These are phyloP conservation scores for Suhomyces prunicola DNA, from an alignment of 805 yeast species.

Conservation along the genomic window DNA sequence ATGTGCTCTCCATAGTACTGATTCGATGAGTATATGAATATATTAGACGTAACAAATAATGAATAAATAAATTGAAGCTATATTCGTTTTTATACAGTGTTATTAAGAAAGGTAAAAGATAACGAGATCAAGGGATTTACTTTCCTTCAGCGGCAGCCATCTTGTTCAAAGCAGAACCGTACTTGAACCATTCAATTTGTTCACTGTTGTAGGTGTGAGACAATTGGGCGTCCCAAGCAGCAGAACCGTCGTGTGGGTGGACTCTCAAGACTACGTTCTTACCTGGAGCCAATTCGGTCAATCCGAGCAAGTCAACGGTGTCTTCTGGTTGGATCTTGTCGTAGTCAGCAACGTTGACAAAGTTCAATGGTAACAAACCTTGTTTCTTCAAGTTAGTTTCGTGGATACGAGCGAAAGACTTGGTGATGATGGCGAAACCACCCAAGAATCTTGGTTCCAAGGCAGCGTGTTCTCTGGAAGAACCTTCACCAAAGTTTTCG, in stretches of 20 bases:
- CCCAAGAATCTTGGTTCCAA: conserved; percentile 99
- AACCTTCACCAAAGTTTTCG: conserved; percentile 98
- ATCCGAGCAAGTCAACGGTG: conserved; percentile 82
- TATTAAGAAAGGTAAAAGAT: neutral
- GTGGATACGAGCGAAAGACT: conserved; percentile 98
- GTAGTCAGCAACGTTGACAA: conserved; percentile 83
- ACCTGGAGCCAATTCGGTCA: conserved; percentile 87
- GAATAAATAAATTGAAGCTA: neutral
- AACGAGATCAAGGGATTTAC: neutral
- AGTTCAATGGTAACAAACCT: conserved; percentile 97
- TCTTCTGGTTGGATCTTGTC: conserved; percentile 92
- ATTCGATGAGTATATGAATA: neutral
- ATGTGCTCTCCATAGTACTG: no score
- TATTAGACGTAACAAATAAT: neutral
- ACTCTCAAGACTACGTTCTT: conserved; percentile 79
- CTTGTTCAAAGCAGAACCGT: conserved; percentile 98
- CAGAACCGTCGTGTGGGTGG: conserved; percentile 65
- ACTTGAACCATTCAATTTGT: conserved; percentile 99
- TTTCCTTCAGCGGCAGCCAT: conserved; percentile 50
- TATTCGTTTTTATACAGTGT: conserved; percentile 1
- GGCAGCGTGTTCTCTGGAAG: conserved; percentile 99
- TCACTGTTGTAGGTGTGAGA: conserved; percentile 95
- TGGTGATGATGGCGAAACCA: conserved; percentile 96
- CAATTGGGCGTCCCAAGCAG: conserved; percentile 84
- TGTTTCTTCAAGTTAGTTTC: conserved; percentile 99